These are phyloP conservation scores for Clarireedia homoeocarpa DNA, from an alignment of 2,329 filamentous ascomycete species.

Conservation along the genomic window DNA sequence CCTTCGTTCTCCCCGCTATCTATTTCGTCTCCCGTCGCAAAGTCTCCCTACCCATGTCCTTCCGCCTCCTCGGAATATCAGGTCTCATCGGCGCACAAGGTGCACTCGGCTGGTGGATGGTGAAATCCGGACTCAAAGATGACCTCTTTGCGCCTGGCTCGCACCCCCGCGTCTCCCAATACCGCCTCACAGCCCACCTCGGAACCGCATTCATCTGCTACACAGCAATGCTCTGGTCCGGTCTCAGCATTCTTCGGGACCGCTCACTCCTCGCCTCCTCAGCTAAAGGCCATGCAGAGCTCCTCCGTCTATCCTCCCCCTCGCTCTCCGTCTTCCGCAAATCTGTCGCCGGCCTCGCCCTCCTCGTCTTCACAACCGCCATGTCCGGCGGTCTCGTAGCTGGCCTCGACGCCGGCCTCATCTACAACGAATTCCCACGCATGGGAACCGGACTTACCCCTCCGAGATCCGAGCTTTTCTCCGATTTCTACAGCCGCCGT, in stretches of 20 bases:
- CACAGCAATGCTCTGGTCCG: constrained; percentile 86
- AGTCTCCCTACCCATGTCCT: constrained; percentile 71
- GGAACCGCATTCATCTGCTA: constrained; percentile 90
- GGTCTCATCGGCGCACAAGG: constrained; percentile 91
- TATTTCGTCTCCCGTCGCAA: constrained; percentile 80
- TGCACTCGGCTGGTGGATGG: constrained; percentile 99
- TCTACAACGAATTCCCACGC: constrained; percentile 97
- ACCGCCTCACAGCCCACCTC: constrained; percentile 82
- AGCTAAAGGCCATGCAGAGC: constrained; percentile 43
- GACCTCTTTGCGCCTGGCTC: constrained; percentile 88
- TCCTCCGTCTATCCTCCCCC: constrained; percentile 57
- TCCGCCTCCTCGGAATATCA: constrained; percentile 74
- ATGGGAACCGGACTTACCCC: constrained; percentile 85
- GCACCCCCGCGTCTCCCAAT: constrained; percentile 90
- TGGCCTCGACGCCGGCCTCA: constrained; percentile 88
- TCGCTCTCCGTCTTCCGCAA: constrained; percentile 66
- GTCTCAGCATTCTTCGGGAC: constrained; percentile 73
- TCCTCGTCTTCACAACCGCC: constrained; percentile 78
- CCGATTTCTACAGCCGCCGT: constrained; percentile 74
- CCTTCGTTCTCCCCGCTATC: constrained; percentile 77
- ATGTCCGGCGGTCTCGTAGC: constrained; percentile 93
- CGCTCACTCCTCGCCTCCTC: constrained; percentile 64
- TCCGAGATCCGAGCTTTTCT: constrained; percentile 74
- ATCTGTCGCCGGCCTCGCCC: constrained; percentile 60
- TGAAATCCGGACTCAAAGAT: constrained; percentile 90